These are phyloP conservation scores for Chlamydomonas eustigma DNA, from an alignment of 139 green algal species.

Conservation along the genomic window DNA sequence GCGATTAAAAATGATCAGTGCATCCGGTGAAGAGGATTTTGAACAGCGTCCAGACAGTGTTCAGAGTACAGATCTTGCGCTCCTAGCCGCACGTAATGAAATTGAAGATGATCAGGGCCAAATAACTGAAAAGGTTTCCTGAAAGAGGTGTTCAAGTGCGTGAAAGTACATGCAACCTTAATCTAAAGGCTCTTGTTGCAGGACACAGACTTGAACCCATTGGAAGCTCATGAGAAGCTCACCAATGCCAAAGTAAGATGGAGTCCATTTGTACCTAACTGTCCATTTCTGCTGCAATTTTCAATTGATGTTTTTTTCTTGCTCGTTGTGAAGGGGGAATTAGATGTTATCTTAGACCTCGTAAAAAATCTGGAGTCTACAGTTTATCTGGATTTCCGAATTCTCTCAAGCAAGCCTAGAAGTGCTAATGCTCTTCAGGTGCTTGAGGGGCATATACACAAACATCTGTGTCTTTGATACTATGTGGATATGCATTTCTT, in stretches of 20 bases:
- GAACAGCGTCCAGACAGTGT: not conserved
- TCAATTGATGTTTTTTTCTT: not conserved
- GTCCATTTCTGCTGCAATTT: not conserved
- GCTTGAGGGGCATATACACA: too few relatives aligned
- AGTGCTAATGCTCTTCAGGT: not conserved
- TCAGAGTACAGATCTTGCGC: too few relatives aligned
- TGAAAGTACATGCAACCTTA: not conserved
- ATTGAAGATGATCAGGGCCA: too few relatives aligned
- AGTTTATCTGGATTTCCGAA: slow-evolving; percentile 3
- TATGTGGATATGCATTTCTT: not conserved
- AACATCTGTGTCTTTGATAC: too few relatives aligned
- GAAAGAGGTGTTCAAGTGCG: not conserved
- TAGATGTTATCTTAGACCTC: slow-evolving; percentile 15
- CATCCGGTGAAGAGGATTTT: slow-evolving; percentile 4
- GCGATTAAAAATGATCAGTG: slow-evolving; percentile 4
- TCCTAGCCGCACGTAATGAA: too few relatives aligned
- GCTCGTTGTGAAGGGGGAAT: not conserved
- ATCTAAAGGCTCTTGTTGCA: not conserved
- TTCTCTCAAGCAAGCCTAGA: not conserved
- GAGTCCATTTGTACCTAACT: not conserved
- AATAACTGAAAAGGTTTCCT: not conserved
- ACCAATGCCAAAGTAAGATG: not conserved
- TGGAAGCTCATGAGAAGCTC: slow-evolving; percentile 4
- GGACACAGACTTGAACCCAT: not conserved
- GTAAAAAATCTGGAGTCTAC: not conserved